These are phyloP conservation scores for Aquilaria agallochum DNA, from an alignment of 441 rosid species.

Conservation along the genomic window DNA sequence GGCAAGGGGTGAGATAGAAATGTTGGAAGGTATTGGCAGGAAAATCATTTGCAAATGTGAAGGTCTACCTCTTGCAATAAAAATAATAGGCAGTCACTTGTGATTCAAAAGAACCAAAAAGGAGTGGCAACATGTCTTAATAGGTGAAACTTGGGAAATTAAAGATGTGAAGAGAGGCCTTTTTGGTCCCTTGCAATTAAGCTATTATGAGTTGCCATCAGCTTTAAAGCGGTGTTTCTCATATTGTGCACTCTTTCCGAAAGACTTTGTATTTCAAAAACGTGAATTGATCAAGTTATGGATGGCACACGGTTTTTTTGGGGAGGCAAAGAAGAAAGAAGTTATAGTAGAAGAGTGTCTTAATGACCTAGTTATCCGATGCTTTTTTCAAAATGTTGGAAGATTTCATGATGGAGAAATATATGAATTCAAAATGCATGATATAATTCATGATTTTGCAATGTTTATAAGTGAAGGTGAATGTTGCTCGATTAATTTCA, in stretches of 20 bases:
- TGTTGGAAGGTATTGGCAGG: not conserved
- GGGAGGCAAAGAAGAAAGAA: not conserved
- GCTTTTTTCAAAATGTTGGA: no score
- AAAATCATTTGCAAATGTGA: not conserved
- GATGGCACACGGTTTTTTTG: conserved; percentile 12
- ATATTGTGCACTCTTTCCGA: no score
- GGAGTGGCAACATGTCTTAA: conserved; percentile 2
- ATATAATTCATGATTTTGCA: no score
- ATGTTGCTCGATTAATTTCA: not conserved
- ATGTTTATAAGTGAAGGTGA: not conserved
- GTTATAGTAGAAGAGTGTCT: no score
- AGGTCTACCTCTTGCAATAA: conserved; percentile 12
- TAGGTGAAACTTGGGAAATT: not conserved
- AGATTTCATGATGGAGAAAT: no score
- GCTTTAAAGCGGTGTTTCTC: no score
- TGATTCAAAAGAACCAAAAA: not conserved
- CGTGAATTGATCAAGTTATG: conserved; percentile 8
- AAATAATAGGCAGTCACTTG: conserved; percentile 4
- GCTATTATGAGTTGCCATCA: no score
- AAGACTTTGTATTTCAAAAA: not conserved
- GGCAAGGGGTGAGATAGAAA: not conserved
- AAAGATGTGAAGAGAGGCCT: not conserved
- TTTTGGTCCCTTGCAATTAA: no score
- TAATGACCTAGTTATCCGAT: no score
- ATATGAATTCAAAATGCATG: no score